These are phyloP conservation scores for Vitis hybrid DNA, from an alignment of 177 flowering plant species.

Conservation along the genomic window DNA sequence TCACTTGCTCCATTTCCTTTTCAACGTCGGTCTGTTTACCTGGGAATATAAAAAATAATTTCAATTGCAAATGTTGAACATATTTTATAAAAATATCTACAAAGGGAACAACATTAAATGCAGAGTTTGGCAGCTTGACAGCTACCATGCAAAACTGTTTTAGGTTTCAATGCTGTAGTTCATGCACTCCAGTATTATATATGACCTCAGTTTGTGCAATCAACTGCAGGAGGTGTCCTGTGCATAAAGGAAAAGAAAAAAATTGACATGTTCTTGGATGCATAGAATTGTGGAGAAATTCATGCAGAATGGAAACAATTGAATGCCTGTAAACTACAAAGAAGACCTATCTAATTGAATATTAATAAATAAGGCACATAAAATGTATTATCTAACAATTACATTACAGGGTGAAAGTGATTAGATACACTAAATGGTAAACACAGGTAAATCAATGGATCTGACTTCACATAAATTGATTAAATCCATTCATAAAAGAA, in stretches of 20 bases:
- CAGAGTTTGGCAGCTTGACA: not conserved
- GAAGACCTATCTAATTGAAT: too few relatives aligned
- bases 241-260: too few relatives aligned
- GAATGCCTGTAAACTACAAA: too few relatives aligned
- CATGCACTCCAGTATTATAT: not conserved
- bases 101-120: not conserved
- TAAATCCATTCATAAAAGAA: too few relatives aligned
- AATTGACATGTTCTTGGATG: not conserved
- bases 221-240: too few relatives aligned
- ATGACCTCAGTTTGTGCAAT: not conserved
- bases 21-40: constrained; percentile 65
- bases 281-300: not conserved
- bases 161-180: not conserved
- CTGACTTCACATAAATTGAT: too few relatives aligned
- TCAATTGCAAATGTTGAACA: not conserved
- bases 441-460: too few relatives aligned
- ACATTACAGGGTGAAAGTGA: too few relatives aligned
- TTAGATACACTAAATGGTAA: too few relatives aligned
- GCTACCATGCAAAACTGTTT: not conserved
- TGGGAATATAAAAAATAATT: constrained; percentile 25
- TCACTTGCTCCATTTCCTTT: constrained; percentile 58
- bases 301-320: too few relatives aligned
- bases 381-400: too few relatives aligned
- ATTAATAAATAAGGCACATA: too few relatives aligned
- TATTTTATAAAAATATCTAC: not conserved